These are phyloP conservation scores for Chlorencoelia australis DNA, from an alignment of 2,329 filamentous ascomycete genomes.

Conservation along the genomic window DNA sequence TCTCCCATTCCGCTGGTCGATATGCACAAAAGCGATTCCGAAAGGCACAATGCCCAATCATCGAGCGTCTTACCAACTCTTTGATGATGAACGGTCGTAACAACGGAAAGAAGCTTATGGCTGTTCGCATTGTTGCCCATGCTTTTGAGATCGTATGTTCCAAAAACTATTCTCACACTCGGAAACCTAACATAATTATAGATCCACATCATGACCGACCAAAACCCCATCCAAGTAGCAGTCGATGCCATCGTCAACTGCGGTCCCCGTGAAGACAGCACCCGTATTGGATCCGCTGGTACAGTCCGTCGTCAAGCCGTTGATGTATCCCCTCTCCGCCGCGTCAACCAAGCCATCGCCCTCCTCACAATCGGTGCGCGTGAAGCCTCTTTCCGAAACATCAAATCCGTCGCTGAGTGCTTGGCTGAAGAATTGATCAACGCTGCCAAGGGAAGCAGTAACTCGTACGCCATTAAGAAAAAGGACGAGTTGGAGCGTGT, in stretches of 20 bases:
- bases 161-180: slow-evolving; percentile 8
- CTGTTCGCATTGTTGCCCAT: slow-evolving; percentile 97
- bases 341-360: slow-evolving; percentile 99
- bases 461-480: slow-evolving; percentile 99
- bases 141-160: slow-evolving; percentile 95
- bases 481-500: slow-evolving; percentile 99
- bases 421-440: slow-evolving; percentile 99
- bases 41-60: slow-evolving; percentile 99
- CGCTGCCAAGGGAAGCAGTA: slow-evolving; percentile 99
- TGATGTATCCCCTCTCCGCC: slow-evolving; percentile 98
- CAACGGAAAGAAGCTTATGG: slow-evolving; percentile 99
- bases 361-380: slow-evolving; percentile 98
- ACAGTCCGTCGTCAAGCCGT: slow-evolving; percentile 99
- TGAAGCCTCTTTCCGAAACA: slow-evolving; percentile 98
- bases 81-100: slow-evolving; percentile 99
- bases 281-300: slow-evolving; percentile 98
- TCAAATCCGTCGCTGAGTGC: slow-evolving; percentile 99
- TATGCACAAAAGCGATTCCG: slow-evolving; percentile 99
- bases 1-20: slow-evolving; percentile 96
- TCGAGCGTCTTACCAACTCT: slow-evolving; percentile 99
- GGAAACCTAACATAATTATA: slow-evolving; percentile 31
- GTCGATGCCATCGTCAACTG: slow-evolving; percentile 99
- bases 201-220: slow-evolving; percentile 99
- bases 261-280: slow-evolving; percentile 98
- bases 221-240: slow-evolving; percentile 99